Evolutionary conservation across 495 filamentous ascomycete genomes (phyloP), one percentile per base, ranked within the genome.

Genomic region (Penicillium goetzii): DNA sequence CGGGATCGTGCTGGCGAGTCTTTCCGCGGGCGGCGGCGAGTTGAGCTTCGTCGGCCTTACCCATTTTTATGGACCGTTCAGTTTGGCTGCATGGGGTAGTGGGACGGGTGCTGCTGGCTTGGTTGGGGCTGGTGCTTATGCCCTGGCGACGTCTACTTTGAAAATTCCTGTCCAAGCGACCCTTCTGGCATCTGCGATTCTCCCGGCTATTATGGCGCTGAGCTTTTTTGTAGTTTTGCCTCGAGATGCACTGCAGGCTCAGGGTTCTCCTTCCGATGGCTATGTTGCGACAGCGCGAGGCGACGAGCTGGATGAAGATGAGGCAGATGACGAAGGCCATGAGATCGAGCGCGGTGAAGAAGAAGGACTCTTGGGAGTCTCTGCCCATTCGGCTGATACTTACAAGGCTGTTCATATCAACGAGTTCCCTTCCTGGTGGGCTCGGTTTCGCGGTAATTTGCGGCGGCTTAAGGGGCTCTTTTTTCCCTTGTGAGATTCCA

Each of bases 31-130:
- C 11, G 89, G 80, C 8, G 95, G 95, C 7, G 95, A 97, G 79
- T 76, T 97, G 50, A 93, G 89, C 66, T 97, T 99, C 69, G 75
- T 99, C 17, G 89, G 91, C 4, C 72, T 99, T 67, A 97, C 95
- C 28, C 95, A 99, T 72, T 97, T 88, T 74, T 97, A 97, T 65
- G 95, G 95, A 0, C 86, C 83, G n/a, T 91, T 92, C 73, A 93
- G 91, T 66, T 79, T 98, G 47, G 95, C 94, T 5, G 88, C 91
- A 14, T 99, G 95, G 95, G 89, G 92, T 0, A 93, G 89, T 68
- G 95, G 95, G 0, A 98, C 95, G 0, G 95, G 95, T 4, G 95
- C 88, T 0, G 95, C 95, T 1, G 95, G 95, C 2, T 70, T 99
- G 65, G 77, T 93, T 7, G 95, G 95, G 1, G 91, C 93, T 9